These are phyloP conservation scores for Martensiomyces pterosporus DNA, from an alignment of 192 early-diverging fungal genomes.

Conservation along the genomic window DNA sequence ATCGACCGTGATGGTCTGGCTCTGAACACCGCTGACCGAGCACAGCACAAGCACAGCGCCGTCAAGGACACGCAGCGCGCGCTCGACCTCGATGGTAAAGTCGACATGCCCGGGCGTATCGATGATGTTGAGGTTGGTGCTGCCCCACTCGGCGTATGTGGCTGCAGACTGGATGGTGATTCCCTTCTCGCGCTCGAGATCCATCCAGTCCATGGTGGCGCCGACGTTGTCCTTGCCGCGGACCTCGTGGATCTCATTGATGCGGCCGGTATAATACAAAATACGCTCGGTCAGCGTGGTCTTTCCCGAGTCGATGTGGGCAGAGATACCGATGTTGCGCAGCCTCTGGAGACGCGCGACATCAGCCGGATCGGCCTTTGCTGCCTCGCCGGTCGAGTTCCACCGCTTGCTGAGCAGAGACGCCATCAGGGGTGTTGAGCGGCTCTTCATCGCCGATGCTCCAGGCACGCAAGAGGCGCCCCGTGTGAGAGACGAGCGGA, in stretches of 20 bases:
- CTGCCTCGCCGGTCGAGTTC: constrained; percentile 5
- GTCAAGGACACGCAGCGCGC: constrained; percentile 80
- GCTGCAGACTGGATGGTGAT: constrained; percentile 89
- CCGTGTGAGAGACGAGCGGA: no score
- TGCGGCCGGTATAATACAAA: constrained; percentile 79
- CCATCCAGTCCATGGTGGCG: constrained; percentile 99
- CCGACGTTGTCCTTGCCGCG: constrained; percentile 86
- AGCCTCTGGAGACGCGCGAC: constrained; percentile 56
- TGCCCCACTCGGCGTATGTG: constrained; percentile 76
- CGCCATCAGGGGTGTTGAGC: constrained; percentile 7
- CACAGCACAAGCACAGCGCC: constrained; percentile 83
- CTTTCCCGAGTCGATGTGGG: constrained; percentile 87
- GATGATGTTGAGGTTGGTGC: constrained; percentile 80
- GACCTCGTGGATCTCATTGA: constrained; percentile 87
- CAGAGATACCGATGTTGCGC: constrained; percentile 86
- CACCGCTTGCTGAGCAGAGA: constrained; percentile 28
- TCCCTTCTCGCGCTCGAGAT: constrained; percentile 91
- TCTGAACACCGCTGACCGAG: constrained; percentile 81
- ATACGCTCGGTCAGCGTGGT: constrained; percentile 84
- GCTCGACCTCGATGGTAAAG: constrained; percentile 87
- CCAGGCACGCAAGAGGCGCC: constrained; percentile 2
- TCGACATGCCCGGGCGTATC: constrained; percentile 90
- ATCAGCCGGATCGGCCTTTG: constrained; percentile 22
- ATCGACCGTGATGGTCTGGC: constrained; percentile 86
- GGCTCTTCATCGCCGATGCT: not conserved